A percentile compares a stretch with the other conserved stretches of the same genome.
These are phyloP conservation scores for Teratosphaeria nubilosa DNA, from an alignment of 2,329 filamentous ascomycete species.

Conservation along the genomic window DNA sequence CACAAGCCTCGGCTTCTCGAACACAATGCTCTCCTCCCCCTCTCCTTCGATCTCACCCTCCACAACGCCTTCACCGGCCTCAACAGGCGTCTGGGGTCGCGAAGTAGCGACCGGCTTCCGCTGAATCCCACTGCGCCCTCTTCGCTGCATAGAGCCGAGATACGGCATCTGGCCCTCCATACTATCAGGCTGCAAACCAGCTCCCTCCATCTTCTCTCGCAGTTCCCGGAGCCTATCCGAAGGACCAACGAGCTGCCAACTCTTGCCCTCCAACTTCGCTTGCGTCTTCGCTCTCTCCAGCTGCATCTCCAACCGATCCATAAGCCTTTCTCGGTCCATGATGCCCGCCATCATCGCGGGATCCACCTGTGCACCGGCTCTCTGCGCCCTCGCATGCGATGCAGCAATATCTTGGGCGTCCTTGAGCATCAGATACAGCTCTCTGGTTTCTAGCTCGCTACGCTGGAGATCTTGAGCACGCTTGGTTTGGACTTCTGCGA, in stretches of 20 bases:
- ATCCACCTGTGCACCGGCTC: conserved; percentile 30
- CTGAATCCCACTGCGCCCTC: conserved; percentile 31
- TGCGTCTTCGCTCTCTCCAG: conserved; percentile 95
- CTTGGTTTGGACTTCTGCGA: conserved; percentile 75
- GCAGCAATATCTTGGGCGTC: conserved; percentile 95
- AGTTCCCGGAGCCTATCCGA: conserved; percentile 87
- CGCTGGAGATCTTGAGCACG: conserved; percentile 85
- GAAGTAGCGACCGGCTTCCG: conserved; percentile 27
- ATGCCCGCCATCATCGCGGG: conserved; percentile 80
- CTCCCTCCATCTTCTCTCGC: conserved; percentile 85
- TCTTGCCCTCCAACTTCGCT: conserved; percentile 88
- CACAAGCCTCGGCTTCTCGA: conserved; percentile 70
- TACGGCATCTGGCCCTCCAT: conserved; percentile 52
- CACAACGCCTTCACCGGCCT: conserved; percentile 32
- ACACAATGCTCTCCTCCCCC: conserved; percentile 53
- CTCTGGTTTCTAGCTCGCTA: conserved; percentile 90
- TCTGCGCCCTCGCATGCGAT: conserved; percentile 60
- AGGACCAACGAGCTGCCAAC: conserved; percentile 75
- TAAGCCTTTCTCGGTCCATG: conserved; percentile 79
- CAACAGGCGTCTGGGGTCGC: conserved; percentile 29
- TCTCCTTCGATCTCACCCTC: conserved; percentile 41
- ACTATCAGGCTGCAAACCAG: conserved; percentile 28
- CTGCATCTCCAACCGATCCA: conserved; percentile 90
- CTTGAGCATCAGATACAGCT: conserved; percentile 94
- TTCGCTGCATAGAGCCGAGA: conserved; percentile 40